A percentile compares a stretch with the other conserved stretches of the same genome.
phyloP scores from a whole-genome alignment of 2,329 filamentous ascomycete species.

The Pyrenophora seminiperda region DNA sequence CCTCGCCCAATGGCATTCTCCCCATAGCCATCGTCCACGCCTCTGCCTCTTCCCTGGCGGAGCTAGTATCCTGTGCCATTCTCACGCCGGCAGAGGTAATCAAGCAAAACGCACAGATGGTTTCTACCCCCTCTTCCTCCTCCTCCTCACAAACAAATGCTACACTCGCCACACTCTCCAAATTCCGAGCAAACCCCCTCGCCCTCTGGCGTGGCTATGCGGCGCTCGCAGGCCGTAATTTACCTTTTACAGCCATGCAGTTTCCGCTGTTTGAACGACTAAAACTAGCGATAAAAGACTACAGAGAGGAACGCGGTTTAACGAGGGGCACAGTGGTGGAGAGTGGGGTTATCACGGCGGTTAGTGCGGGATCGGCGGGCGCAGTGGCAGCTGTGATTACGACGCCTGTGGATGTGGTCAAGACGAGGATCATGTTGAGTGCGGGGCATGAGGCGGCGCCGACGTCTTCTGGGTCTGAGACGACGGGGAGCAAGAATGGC shows the following conservation, averaged over 20 bases:
- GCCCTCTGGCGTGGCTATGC: conserved; percentile 74
- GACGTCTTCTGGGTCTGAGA: background rate
- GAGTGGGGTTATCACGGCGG: conserved; percentile 71
- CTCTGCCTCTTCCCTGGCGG: conserved; percentile 73
- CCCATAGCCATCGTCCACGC: conserved; percentile 75
- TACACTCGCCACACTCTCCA: conserved; percentile 61
- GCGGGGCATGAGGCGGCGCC: conserved; percentile 28
- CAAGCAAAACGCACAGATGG: conserved; percentile 92
- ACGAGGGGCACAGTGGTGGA: conserved; percentile 61
- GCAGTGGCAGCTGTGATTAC: conserved; percentile 78
- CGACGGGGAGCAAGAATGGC: conserved; percentile 1
- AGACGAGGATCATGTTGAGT: conserved; percentile 85
- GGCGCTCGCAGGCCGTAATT: conserved; percentile 78
- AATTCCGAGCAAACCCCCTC: conserved; percentile 62
- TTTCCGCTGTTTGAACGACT: conserved; percentile 84
- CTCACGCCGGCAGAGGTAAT: conserved; percentile 88
- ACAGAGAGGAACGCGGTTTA: conserved; percentile 47
- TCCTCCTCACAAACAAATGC: conserved; percentile 49
- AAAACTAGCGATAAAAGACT: conserved; percentile 59
- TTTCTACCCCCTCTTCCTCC: conserved; percentile 48
- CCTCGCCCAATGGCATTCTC: conserved; percentile 50
- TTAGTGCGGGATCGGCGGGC: conserved; percentile 75
- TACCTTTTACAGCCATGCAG: conserved; percentile 86
- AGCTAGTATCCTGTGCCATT: conserved; percentile 84
- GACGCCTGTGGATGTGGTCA: conserved; percentile 86